A percentile compares a stretch with the other conserved stretches of the same genome.
phyloP scores from a whole-genome alignment of 306 rosid genomes.

The Sechiopsis laciniata region DNA sequence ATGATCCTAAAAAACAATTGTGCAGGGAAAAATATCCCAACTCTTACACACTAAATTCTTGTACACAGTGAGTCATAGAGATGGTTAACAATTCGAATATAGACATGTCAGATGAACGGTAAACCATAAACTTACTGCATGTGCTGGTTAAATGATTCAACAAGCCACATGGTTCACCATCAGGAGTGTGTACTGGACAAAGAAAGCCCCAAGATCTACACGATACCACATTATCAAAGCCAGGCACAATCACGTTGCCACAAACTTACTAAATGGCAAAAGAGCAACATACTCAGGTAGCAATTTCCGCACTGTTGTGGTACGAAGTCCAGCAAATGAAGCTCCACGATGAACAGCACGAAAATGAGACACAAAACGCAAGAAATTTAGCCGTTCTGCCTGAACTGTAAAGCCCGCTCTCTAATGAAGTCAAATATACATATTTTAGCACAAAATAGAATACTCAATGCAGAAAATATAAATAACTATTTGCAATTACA shows the following conservation, averaged over 20 bases:
- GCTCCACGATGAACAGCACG: constrained; percentile 98
- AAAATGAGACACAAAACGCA: constrained; percentile 85
- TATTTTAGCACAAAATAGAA: neutral
- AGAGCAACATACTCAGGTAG: constrained; percentile 72
- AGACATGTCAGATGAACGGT: neutral
- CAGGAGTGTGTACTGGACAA: constrained; percentile 98
- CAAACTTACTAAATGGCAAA: constrained; percentile 12
- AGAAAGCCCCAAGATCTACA: constrained; percentile 96
- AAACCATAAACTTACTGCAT: constrained; percentile 50
- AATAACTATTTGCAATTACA: neutral
- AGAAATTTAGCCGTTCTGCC: constrained; percentile 83
- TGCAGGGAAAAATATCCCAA: neutral
- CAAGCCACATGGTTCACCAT: constrained; percentile 98
- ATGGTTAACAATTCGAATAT: neutral
- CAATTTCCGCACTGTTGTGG: constrained; percentile 90
- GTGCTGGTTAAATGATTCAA: constrained; percentile 78
- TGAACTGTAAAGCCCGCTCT: constrained; percentile 79
- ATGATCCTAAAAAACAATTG: neutral
- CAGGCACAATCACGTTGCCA: constrained; percentile 5
- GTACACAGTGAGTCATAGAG: neutral
- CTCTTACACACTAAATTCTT: neutral
- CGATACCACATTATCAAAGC: constrained; percentile 18
- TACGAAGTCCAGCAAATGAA: constrained; percentile 89
- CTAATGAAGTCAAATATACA: constrained; percentile 40
- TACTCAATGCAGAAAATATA: neutral